Conservation (phyloP, 495 filamentous ascomycete genomes). For the Oleoguttula mirabilis region DNA sequence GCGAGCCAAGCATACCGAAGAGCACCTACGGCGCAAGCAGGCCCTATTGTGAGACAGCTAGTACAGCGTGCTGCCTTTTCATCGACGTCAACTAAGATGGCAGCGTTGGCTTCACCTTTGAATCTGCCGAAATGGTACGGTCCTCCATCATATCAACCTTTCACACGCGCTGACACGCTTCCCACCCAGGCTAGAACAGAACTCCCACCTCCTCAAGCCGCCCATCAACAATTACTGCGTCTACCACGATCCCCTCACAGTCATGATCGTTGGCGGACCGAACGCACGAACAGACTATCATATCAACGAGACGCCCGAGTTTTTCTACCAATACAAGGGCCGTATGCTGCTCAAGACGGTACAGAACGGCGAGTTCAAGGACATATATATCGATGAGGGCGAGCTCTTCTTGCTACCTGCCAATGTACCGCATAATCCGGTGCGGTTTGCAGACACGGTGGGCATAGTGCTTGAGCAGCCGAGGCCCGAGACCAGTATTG, state of each 20-base stretch:
- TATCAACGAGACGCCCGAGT: slow-evolving; percentile 92
- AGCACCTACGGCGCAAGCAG: too few relatives aligned
- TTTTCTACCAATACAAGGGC: slow-evolving; percentile 94
- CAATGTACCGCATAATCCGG: slow-evolving; percentile 77
- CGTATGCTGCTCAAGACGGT: slow-evolving; percentile 91
- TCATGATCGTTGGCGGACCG: slow-evolving; percentile 92
- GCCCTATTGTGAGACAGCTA: too few relatives aligned
- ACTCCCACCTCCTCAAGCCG: slow-evolving; percentile 84
- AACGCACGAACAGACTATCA: slow-evolving; percentile 97
- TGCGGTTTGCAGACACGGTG: slow-evolving; percentile 55
- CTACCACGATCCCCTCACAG: slow-evolving; percentile 66
- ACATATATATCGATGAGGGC: slow-evolving; percentile 82
- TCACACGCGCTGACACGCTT: background rate
- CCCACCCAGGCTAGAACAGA: slow-evolving; percentile 66
- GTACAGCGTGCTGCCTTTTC: background rate
- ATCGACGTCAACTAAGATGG: slow-evolving; percentile 1
- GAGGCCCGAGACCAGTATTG: slow-evolving; percentile 54
- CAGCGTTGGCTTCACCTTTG: slow-evolving; percentile 41
- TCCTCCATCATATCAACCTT: background rate
- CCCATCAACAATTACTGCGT: slow-evolving; percentile 97
- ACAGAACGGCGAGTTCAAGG: slow-evolving; percentile 52
- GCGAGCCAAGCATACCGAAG: too few relatives aligned
- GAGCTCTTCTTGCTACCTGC: slow-evolving; percentile 85
- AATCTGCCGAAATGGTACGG: slow-evolving; percentile 79
- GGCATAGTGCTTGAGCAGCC: slow-evolving; percentile 87